Base-by-base conservation (phyloP, 352 stramenopile genomes). In the Phytophthora aleatoria region DNA sequence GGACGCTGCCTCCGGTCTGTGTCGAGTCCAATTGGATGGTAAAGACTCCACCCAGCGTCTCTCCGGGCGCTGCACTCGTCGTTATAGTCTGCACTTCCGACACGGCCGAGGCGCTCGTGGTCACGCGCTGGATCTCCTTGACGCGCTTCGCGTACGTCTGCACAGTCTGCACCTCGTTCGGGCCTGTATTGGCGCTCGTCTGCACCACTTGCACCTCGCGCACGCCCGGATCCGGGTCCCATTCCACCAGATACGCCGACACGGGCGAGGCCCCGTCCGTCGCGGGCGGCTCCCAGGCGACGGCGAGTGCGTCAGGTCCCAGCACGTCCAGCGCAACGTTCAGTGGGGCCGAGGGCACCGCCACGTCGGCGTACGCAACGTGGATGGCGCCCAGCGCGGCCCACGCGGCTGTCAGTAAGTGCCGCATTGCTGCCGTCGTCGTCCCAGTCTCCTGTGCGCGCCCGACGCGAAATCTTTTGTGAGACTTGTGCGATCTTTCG, bases 81-180 rank as follows among this genome's bases (percentile, higher is more conserved):
- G 87, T 95, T 69, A 98, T 90, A 9, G 90, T 85, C 73, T 96
- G 87, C 42, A 94, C 81, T 61, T 96, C 87, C 1, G 54, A 31
- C 0, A 79, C 47, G 15, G 66, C 27, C 7, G 78, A 87, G 11
- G 90, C 90, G 16, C 79, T 88, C 7, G 89, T 97, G 4, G 67
- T 81, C 45, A 98, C 79, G 42, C 87, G 64, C 70, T 98, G 94
- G 27, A 98, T 79, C 61, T 97, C 95, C 58, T 96, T 82, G 5
- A 98, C 79, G 45, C 96, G 79, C 4, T 54, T 70, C 0, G 83
- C 86, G 28, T 82, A 91, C 1, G 89, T 98, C 57, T 90, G 87
- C 67, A 98, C 92, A 7, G 78, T 95, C 77, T 99, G 94, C 39
- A 98, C 83, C 69, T 98, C 94, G 72, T 99, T 99, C 16, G 94